Conservation (phyloP, 306 rosid genomes). For the Sphenostylis stenocarpa region DNA sequence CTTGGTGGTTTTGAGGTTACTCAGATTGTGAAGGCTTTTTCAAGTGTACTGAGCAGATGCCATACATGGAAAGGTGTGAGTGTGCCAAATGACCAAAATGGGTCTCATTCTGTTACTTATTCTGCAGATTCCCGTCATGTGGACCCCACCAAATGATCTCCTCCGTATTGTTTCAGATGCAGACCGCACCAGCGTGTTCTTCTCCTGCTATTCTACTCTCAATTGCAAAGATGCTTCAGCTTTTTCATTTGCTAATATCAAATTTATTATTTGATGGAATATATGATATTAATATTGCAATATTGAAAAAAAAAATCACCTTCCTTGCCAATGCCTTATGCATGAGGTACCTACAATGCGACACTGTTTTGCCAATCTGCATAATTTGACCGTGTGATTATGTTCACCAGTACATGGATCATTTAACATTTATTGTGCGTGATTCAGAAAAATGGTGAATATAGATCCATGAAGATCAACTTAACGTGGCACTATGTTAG, state of each 20-base stretch:
- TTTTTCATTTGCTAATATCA: not conserved
- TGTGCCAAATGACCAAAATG: slow-evolving; percentile 1
- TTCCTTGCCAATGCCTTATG: slow-evolving; percentile 20
- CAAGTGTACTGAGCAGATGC: not conserved
- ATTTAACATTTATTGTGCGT: not conserved
- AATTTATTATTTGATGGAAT: not conserved
- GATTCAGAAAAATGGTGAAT: not conserved
- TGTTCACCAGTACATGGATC: not conserved
- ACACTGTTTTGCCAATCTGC: not conserved
- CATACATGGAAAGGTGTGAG: not conserved
- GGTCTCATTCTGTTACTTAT: slow-evolving; percentile 27
- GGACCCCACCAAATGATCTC: slow-evolving; percentile 35
- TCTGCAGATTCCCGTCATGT: slow-evolving; percentile 1
- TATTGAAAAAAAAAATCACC: not conserved
- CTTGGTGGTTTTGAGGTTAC: not conserved
- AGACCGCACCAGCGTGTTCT: not conserved
- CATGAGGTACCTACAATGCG: slow-evolving; percentile 31
- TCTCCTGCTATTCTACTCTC: not conserved
- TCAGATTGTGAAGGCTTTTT: not conserved
- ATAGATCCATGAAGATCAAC: not conserved
- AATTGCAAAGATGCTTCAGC: not conserved
- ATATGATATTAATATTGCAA: not conserved
- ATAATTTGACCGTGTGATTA: not conserved
- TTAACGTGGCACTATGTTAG: not conserved
- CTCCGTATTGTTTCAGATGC: slow-evolving; percentile 4